These are phyloP conservation scores for Blastobotrys mokoenaii DNA, from an alignment of 805 yeast species.

Conservation along the genomic window DNA sequence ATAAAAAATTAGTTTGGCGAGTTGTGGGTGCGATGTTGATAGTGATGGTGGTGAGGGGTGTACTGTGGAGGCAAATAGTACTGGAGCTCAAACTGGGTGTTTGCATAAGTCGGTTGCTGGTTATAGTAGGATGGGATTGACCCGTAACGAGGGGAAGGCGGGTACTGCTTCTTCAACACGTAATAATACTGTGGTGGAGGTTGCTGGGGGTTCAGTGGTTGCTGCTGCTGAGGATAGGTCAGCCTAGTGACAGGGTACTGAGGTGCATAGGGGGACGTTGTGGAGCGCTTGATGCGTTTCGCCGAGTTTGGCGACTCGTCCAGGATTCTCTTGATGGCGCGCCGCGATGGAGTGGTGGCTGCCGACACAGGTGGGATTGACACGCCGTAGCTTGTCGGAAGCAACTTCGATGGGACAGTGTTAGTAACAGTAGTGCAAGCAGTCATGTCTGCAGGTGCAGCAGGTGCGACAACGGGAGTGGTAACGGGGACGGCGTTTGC, in stretches of 20 bases:
- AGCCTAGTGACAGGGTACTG: slow-evolving; percentile 4
- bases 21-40: too few species aligned
- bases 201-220: slow-evolving; percentile 1
- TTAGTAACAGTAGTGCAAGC: not conserved
- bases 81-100: slow-evolving; percentile 12
- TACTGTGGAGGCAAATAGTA: slow-evolving; percentile 8
- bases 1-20: too few species aligned
- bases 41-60: not conserved
- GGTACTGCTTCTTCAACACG: slow-evolving; percentile 10
- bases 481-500: not conserved
- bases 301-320: not conserved
- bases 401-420: not conserved
- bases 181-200: slow-evolving; percentile 9
- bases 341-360: not conserved
- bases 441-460: too few species aligned
- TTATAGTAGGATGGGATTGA: slow-evolving; percentile 4
- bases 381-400: not conserved
- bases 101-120: slow-evolving; percentile 3
- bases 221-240: slow-evolving; percentile 1
- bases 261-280: slow-evolving; percentile 1
- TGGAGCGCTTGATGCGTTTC: not conserved
- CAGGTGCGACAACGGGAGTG: not conserved
- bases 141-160: slow-evolving; percentile 13
- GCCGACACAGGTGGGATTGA: not conserved
- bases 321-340: not conserved